Evolutionary conservation across 345 rosid species (phyloP).

Genomic region (Corchorus capsularis): DNA sequence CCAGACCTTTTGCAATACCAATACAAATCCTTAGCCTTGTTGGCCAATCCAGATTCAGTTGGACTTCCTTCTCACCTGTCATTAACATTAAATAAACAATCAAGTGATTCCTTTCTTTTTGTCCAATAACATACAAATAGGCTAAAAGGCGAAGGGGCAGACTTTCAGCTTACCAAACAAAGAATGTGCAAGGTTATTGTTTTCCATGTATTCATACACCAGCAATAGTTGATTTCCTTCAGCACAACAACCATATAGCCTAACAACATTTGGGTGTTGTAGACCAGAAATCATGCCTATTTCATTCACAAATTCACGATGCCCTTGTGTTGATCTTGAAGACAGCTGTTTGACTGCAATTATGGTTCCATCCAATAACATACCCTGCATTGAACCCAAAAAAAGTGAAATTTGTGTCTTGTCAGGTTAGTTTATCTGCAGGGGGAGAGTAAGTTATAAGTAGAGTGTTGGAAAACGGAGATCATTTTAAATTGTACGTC

Average conservation of each 20-base stretch:
- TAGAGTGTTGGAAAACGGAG: not conserved
- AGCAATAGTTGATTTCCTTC: conserved; percentile 63
- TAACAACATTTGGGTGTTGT: conserved; percentile 69
- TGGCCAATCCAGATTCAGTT: conserved; percentile 58
- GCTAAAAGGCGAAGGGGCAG: not conserved
- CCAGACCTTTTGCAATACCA: conserved; percentile 67
- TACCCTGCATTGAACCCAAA: conserved; percentile 40
- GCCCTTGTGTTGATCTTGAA: conserved; percentile 69
- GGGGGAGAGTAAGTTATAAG: not conserved
- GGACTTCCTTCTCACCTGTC: conserved; percentile 41
- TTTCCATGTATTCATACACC: conserved; percentile 74
- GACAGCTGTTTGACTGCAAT: conserved; percentile 72
- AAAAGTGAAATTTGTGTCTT: not conserved
- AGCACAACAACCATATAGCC: conserved; percentile 65
- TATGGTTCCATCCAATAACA: conserved; percentile 48
- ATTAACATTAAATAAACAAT: not conserved
- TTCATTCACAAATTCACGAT: conserved; percentile 66
- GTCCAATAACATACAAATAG: not conserved
- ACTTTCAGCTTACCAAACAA: conserved; percentile 51
- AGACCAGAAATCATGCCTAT: conserved; percentile 64
- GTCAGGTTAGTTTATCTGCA: not conserved
- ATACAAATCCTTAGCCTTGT: conserved; percentile 62
- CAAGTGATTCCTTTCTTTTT: not conserved
- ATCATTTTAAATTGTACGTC: not conserved
- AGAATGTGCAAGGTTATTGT: conserved; percentile 63